phyloP scores from a whole-genome alignment of 352 stramenopile species.

The Globisporangium splendens region DNA sequence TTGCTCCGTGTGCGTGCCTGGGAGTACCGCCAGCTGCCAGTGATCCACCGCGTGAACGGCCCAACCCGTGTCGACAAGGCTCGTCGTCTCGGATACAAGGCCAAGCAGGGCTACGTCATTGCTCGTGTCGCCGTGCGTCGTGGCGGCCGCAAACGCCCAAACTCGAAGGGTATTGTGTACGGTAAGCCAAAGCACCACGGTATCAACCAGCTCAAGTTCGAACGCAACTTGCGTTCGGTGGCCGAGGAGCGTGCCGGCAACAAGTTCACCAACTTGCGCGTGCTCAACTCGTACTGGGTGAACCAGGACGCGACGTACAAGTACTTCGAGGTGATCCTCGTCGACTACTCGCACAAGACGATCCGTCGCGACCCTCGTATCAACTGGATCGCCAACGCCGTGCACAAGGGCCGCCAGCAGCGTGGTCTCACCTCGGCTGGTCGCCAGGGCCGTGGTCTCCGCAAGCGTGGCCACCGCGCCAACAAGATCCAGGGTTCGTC shows the following conservation, averaged over 20 bases:
- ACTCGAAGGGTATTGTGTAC: conserved; percentile 99
- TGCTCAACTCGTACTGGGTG: conserved; percentile 99
- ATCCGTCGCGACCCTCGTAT: conserved; percentile 99
- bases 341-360: conserved; percentile 97
- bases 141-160: conserved; percentile 98
- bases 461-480: conserved; percentile 97
- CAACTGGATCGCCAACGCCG: conserved; percentile 99
- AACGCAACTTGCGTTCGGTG: conserved; percentile 97
- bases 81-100: conserved; percentile 99
- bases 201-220: conserved; percentile 99
- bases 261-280: conserved; percentile 97
- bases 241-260: conserved; percentile 98
- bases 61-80: conserved; percentile 99
- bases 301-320: conserved; percentile 99
- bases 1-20: conserved; percentile 96
- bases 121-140: conserved; percentile 97
- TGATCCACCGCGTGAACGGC: conserved; percentile 93
- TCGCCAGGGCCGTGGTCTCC: conserved; percentile 95
- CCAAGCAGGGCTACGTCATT: conserved; percentile 99
- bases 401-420: conserved; percentile 99
- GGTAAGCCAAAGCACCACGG: conserved; percentile 99
- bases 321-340: conserved; percentile 99
- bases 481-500: conserved; percentile 99
- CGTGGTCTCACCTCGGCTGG: conserved; percentile 98
- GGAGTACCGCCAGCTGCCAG: conserved; percentile 99